Evolutionary conservation across 1,284 basidiomycete genomes (phyloP).

Genomic region (Microbotryomycetes sp.): DNA sequence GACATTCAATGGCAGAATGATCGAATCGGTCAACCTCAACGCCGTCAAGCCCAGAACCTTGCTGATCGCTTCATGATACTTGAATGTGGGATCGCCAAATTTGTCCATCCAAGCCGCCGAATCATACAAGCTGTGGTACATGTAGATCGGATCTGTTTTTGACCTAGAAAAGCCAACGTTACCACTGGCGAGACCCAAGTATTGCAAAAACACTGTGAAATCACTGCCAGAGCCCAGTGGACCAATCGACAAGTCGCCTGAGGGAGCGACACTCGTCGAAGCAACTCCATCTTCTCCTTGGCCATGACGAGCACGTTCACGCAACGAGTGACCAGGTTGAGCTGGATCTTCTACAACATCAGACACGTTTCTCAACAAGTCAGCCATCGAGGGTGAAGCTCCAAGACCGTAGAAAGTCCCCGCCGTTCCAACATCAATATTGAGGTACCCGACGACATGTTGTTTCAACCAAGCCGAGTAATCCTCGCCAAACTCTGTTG

Average conservation of each 20-base stretch:
- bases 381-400: constrained; percentile 70
- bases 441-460: constrained; percentile 71
- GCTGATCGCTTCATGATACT: constrained; percentile 62
- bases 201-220: constrained; percentile 65
- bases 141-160: constrained; percentile 46
- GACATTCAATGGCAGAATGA: constrained; percentile 63
- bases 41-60: constrained; percentile 50
- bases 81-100: constrained; percentile 69
- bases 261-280: constrained; percentile 25
- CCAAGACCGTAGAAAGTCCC: constrained; percentile 58
- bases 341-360: constrained; percentile 56
- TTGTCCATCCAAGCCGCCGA: constrained; percentile 64
- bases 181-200: constrained; percentile 44
- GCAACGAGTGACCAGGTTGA: constrained; percentile 41
- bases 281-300: background rate
- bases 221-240: constrained; percentile 40
- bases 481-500: constrained; percentile 46
- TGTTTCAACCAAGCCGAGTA: constrained; percentile 39
- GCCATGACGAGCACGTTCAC: constrained; percentile 39
- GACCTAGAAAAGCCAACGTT: constrained; percentile 42
- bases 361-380: constrained; percentile 62
- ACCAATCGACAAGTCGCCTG: background rate
- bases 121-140: constrained; percentile 56
- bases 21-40: constrained; percentile 57
- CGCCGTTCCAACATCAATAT: constrained; percentile 64